These are phyloP conservation scores for Fusarium buharicum DNA, from an alignment of 2,329 filamentous ascomycete genomes.

Conservation along the genomic window DNA sequence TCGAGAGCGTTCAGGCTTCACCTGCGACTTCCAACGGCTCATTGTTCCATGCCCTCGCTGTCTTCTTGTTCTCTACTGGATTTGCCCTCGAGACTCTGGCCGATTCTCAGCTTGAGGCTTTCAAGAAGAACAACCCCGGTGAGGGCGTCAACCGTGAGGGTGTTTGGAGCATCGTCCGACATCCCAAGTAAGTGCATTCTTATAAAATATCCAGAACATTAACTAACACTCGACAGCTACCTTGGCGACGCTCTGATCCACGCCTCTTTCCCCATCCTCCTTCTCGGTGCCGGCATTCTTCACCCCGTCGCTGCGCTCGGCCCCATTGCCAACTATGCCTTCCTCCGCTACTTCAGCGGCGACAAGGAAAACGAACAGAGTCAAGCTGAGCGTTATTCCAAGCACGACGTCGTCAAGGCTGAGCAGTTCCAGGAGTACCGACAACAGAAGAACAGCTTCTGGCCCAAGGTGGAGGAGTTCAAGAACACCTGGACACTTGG, in stretches of 20 bases:
- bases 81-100: conserved; percentile 13
- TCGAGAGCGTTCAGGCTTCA: conserved; percentile 5
- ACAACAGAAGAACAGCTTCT: conserved; percentile 22
- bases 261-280: conserved; percentile 15
- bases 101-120: conserved; percentile 10
- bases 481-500: conserved; percentile 6
- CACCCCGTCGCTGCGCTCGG: conserved; percentile 9
- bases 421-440: conserved; percentile 4
- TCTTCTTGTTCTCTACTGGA: conserved; percentile 12
- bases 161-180: conserved; percentile 26
- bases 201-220: fast-evolving
- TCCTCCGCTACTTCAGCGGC: conserved; percentile 12
- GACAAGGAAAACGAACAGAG: conserved; percentile 17
- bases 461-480: conserved; percentile 11
- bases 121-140: conserved; percentile 1
- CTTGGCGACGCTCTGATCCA: conserved; percentile 15
- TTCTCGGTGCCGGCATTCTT: conserved; percentile 3
- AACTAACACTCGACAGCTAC: neutral
- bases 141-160: conserved; percentile 11
- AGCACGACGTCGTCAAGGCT: conserved; percentile 6
- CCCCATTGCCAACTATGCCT: conserved; percentile 15
- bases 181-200: conserved; percentile 13
- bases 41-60: neutral
- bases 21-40: conserved; percentile 6
- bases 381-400: conserved; percentile 9